phyloP scores from a whole-genome alignment of 495 filamentous ascomycete species.

The Cladorrhinum samala region DNA sequence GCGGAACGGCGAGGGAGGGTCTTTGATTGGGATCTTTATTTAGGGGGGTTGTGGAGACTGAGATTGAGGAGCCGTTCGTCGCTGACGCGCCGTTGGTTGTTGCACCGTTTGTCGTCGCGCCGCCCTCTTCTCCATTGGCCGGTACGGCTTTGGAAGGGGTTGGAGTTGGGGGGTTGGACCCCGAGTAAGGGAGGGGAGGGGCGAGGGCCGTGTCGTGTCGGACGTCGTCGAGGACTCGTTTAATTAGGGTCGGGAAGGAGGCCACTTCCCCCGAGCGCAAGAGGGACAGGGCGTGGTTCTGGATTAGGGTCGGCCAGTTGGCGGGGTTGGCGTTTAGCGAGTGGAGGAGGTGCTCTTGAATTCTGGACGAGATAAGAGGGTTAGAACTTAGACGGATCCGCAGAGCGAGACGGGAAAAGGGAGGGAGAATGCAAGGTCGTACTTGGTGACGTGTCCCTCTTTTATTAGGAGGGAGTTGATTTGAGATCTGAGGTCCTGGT shows the following conservation, averaged over 20 bases:
- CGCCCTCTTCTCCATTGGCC: conserved; percentile 20
- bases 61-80: not conserved
- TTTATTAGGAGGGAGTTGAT: conserved; percentile 45
- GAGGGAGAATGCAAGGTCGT: conserved; percentile 8
- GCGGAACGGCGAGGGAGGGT: conserved; percentile 41
- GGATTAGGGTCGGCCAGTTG: conserved; percentile 51
- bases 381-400: conserved; percentile 9
- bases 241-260: conserved; percentile 47
- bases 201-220: conserved; percentile 37
- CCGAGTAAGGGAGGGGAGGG: not conserved
- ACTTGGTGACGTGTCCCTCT: conserved; percentile 47
- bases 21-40: conserved; percentile 6
- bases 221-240: conserved; percentile 49
- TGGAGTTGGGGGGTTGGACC: not conserved
- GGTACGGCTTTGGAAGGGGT: not conserved
- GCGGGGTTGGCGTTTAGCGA: conserved; percentile 42
- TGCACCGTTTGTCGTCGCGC: conserved; percentile 18
- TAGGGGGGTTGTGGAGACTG: not conserved
- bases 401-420: not conserved
- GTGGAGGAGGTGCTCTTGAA: conserved; percentile 52
- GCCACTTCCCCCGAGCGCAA: conserved; percentile 48
- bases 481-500: conserved; percentile 47
- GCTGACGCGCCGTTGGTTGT: conserved; percentile 8
- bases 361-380: conserved; percentile 29
- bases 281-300: conserved; percentile 45